These are phyloP conservation scores for Sclerotinia spermophila DNA, from an alignment of 2,329 filamentous ascomycete species.

Conservation along the genomic window DNA sequence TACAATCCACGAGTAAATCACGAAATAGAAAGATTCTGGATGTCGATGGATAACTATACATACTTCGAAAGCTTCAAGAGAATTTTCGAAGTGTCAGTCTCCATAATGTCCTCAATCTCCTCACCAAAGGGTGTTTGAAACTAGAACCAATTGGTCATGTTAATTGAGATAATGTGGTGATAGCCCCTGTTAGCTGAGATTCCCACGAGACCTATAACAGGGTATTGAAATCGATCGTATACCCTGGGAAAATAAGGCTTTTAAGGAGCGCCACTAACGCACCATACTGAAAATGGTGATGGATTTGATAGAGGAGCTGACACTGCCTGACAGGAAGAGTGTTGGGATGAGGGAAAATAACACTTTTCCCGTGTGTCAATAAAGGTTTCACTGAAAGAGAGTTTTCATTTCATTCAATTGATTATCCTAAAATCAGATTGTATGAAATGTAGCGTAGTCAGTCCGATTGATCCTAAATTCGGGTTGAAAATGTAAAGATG, in stretches of 20 bases:
- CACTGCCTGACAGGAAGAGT: not conserved
- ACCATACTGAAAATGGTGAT: not conserved
- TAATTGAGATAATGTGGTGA: not conserved
- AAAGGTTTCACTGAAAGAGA: not conserved
- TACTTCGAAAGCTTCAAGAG: not conserved
- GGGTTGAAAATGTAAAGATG: too few relatives aligned
- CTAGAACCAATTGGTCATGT: not conserved
- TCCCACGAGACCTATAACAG: constrained; percentile 1
- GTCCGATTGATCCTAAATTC: not conserved
- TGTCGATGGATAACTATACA: not conserved
- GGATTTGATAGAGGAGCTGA: not conserved
- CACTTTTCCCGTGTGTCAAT: not conserved
- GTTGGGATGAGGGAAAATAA: not conserved
- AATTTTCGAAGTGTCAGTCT: not conserved
- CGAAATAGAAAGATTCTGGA: not conserved
- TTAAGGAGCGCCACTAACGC: not conserved
- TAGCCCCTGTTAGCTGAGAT: not conserved
- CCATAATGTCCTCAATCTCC: not conserved
- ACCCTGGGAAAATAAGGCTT: not conserved
- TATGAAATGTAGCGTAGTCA: not conserved
- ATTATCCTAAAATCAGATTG: not conserved
- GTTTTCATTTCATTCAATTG: not conserved
- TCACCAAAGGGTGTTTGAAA: not conserved
- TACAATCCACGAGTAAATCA: not conserved
- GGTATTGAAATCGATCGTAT: constrained; percentile 6